Percentiles rank a stretch among this genome's conserved stretches.
These are phyloP conservation scores for Cryomyces minteri DNA, from an alignment of 495 filamentous ascomycete species.

Conservation along the genomic window DNA sequence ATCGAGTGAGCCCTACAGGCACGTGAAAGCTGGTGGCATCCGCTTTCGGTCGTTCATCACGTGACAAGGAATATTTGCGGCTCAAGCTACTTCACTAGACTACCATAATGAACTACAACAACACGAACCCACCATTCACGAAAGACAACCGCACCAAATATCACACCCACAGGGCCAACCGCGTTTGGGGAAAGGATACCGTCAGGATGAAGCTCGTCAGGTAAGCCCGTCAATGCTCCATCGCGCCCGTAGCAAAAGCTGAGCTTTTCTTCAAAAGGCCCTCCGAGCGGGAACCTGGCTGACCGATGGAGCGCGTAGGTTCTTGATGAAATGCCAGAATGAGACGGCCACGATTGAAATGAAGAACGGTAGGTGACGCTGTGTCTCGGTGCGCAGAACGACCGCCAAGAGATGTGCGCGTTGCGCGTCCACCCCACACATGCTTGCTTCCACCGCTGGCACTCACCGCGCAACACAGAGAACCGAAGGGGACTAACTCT, in stretches of 20 bases:
- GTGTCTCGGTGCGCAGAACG: neutral
- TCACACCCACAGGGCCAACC: no score
- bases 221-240: slow-evolving; percentile 32
- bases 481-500: no score
- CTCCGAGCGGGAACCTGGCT: slow-evolving; percentile 14
- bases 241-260: slow-evolving; percentile 16
- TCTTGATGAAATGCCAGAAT: slow-evolving; percentile 96
- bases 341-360: slow-evolving; percentile 95
- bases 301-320: slow-evolving; percentile 36
- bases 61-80: no score
- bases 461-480: no score
- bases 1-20: no score
- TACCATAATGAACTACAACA: no score
- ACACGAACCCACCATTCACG: no score
- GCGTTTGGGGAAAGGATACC: no score
- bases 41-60: no score
- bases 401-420: neutral
- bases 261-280: slow-evolving; percentile 17
- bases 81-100: no score
- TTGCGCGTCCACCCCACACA: neutral
- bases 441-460: neutral
- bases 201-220: slow-evolving; percentile 85
- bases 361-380: slow-evolving; percentile 60
- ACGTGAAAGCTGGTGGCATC: no score
- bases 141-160: no score